Evolutionary conservation across 2,329 filamentous ascomycete genomes (phyloP), one percentile per base, ranked within the genome.

Genomic region (Calonectria hawksworthii): DNA sequence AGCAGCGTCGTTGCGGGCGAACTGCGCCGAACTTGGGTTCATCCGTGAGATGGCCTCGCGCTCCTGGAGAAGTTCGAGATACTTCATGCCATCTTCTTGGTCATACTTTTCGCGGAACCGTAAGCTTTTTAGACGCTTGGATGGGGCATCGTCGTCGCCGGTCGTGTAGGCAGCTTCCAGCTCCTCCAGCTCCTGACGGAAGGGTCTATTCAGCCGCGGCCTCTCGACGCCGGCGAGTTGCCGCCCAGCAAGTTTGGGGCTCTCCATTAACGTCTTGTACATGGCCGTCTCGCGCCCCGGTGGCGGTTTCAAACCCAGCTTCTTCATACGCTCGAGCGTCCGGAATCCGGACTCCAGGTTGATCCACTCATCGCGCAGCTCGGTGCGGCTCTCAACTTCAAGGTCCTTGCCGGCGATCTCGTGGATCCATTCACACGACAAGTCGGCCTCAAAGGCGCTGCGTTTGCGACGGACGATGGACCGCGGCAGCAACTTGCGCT

Each of bases 401-500:
- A 80, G 72, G 32, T 88, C 85, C 21, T 82, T 76, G 10, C 86
- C 85, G 23, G 89, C 91, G 13, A 96, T 84, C 80, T 94, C 90
- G 51, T 88, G 87, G 4, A 93, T 84, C 79, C 89, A 90, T 6
- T 93, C 89, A 68, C 90, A 90, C n/a, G 88, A 83, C 4, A 94
- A 84, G 77, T 95, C 93, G 2, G 90, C 87, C 68, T 93, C 88
- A 6, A 94, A 82, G 6, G 90, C 88, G 28, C 88, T 83, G 59
- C 92, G 92, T 52, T 85, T 88, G n/a, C 93, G 90, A 1, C 86
- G 83, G 41, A 87, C 83, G 3, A 94, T 81, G 2, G 86, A 85
- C 68, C 90, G 90, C 0, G 96, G 94, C 10, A 98, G 73, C 1
- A 95, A 78, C 1, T 83, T 75, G 9, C 84, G 80, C 76, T 92